phyloP scores from a whole-genome alignment of 352 stramenopile genomes.

The Phytophthora tentaculata region DNA sequence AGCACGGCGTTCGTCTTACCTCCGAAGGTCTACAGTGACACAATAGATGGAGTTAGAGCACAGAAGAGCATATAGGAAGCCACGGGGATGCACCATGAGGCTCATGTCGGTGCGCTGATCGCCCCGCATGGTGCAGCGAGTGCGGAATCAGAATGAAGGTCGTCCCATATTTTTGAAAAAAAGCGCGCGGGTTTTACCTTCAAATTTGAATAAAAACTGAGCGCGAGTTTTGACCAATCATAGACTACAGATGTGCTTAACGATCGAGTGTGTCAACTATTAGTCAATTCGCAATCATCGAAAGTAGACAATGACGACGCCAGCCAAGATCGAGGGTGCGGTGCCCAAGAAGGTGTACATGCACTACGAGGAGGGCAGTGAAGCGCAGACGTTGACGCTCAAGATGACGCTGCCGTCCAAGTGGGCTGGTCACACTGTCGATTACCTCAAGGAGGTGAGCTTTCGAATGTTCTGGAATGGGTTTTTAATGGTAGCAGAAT shows the following conservation, averaged over 20 bases:
- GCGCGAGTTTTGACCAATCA: conserved; percentile 20
- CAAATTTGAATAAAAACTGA: conserved; percentile 1
- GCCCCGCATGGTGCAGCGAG: conserved; percentile 8
- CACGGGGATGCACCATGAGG: conserved; percentile 49
- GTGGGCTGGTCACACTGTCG: conserved; percentile 80
- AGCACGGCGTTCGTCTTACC: conserved; percentile 55
- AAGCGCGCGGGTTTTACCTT: conserved; percentile 3
- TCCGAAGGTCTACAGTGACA: conserved; percentile 42
- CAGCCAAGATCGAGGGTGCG: conserved; percentile 75
- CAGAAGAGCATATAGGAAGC: neutral
- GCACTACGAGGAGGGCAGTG: conserved; percentile 82
- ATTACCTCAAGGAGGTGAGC: conserved; percentile 82
- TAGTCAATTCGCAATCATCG: neutral
- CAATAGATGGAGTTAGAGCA: conserved; percentile 5
- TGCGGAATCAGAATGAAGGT: conserved; percentile 37
- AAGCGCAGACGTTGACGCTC: conserved; percentile 73
- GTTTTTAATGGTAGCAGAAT: neutral
- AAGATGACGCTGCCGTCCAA: conserved; percentile 91
- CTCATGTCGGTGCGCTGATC: conserved; percentile 46
- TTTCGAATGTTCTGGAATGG: conserved; percentile 24
- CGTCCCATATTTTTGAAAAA: conserved; percentile 13
- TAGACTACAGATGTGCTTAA: neutral
- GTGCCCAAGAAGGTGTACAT: conserved; percentile 91
- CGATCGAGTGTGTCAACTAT: neutral
- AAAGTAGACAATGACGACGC: conserved; percentile 39